phyloP scores from a whole-genome alignment of 1,284 basidiomycete genomes.

The Takashimella koratensis region DNA sequence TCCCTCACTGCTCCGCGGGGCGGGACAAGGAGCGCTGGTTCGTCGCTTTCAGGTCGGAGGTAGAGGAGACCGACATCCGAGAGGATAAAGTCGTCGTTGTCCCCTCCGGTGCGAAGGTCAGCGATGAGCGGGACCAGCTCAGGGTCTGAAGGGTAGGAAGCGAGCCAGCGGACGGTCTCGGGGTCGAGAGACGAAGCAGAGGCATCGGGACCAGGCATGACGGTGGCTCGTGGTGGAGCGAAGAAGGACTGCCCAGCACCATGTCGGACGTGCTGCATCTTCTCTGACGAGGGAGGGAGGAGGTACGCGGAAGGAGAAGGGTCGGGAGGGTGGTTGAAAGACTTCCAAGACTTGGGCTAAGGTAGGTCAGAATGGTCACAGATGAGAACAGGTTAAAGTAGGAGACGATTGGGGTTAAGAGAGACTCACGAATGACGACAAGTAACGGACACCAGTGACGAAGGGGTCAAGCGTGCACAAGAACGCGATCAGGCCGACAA shows the following conservation, averaged over 20 bases:
- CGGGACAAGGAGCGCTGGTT: slow-evolving; percentile 31
- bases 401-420: no score
- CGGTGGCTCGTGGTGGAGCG: not conserved
- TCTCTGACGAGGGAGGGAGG: not conserved
- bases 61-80: slow-evolving; percentile 36
- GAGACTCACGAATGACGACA: slow-evolving; percentile 1
- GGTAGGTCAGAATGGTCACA: not conserved
- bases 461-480: slow-evolving; percentile 18
- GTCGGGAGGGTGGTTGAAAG: not conserved
- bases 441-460: slow-evolving; percentile 13
- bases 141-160: slow-evolving; percentile 26
- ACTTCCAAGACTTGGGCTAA: not conserved
- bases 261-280: not conserved
- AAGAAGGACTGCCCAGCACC: not conserved
- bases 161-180: slow-evolving; percentile 33
- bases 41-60: slow-evolving; percentile 17
- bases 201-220: not conserved
- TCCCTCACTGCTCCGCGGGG: slow-evolving; percentile 26
- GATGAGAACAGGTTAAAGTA: slow-evolving; percentile 11
- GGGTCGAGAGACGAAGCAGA: slow-evolving; percentile 16
- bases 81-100: slow-evolving; percentile 33
- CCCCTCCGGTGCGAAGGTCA: slow-evolving; percentile 12
- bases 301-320: not conserved
- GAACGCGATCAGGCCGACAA: slow-evolving; percentile 12
- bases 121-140: slow-evolving; percentile 30